These are phyloP conservation scores for Colletotrichum sp. DNA, from an alignment of 2,329 filamentous ascomycete genomes.

Conservation along the genomic window DNA sequence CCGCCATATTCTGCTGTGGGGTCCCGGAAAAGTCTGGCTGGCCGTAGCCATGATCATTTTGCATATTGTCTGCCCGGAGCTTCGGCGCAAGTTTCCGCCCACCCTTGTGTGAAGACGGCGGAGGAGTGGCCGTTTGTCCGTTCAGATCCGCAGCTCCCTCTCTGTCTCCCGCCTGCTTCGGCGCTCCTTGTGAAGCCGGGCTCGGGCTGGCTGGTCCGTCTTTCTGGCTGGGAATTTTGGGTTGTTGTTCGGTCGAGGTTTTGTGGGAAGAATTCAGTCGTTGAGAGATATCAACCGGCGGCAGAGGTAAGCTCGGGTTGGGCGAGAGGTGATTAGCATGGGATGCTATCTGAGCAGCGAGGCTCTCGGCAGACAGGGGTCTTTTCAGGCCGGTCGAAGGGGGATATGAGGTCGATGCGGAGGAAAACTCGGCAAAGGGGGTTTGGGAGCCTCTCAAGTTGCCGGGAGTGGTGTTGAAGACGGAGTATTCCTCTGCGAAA, in stretches of 20 bases:
- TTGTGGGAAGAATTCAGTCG: constrained; percentile 64
- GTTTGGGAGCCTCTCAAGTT: constrained; percentile 54
- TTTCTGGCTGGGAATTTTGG: constrained; percentile 34
- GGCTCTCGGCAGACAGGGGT: constrained; percentile 53
- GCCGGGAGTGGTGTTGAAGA: constrained; percentile 68
- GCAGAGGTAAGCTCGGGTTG: constrained; percentile 56
- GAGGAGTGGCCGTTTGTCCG: constrained; percentile 63
- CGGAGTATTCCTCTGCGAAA: constrained; percentile 69
- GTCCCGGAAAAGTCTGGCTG: constrained; percentile 55
- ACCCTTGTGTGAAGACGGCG: constrained; percentile 61
- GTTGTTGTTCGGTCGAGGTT: constrained; percentile 37
- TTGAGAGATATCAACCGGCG: constrained; percentile 64
- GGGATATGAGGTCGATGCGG: constrained; percentile 37
- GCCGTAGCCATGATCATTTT: constrained; percentile 60
- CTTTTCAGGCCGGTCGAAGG: constrained; percentile 48
- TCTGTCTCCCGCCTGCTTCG: constrained; percentile 52
- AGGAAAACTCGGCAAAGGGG: constrained; percentile 50
- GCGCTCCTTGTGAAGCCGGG: constrained; percentile 31
- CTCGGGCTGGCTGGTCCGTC: constrained; percentile 25
- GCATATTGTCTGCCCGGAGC: constrained; percentile 53
- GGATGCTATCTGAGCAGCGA: constrained; percentile 58
- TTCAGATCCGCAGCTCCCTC: constrained; percentile 40
- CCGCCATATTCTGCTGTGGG: constrained; percentile 54
- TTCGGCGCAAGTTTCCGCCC: constrained; percentile 60
- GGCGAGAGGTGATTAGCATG: constrained; percentile 68